A percentile compares a stretch with the other conserved stretches of the same genome.
Evolutionary conservation across 176 grass and related monocot species (phyloP).

Genomic region (Carex myosuroides): DNA sequence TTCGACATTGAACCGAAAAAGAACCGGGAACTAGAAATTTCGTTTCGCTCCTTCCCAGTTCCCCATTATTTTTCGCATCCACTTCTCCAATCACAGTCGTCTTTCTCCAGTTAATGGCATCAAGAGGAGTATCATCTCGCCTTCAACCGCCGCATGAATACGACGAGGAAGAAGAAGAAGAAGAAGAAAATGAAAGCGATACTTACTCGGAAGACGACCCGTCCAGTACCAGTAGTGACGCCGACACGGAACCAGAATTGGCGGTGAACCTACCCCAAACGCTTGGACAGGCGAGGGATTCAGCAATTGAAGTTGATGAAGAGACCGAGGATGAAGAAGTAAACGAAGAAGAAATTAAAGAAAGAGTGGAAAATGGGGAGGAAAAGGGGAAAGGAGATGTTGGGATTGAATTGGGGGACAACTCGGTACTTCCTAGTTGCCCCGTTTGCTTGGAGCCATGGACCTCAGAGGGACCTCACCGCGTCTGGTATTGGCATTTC

Average conservation of each 20-base stretch:
- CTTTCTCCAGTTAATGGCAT: neutral
- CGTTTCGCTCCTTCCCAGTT: neutral
- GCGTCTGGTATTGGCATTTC: slow-evolving; percentile 47
- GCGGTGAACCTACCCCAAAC: neutral
- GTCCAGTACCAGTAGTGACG: neutral
- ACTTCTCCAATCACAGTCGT: neutral
- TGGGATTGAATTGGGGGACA: slow-evolving; percentile 14
- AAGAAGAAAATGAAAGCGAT: neutral
- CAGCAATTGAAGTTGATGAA: neutral
- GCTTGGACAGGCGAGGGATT: no score
- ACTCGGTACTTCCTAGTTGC: slow-evolving; percentile 38
- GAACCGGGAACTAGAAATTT: neutral
- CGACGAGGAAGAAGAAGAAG: neutral
- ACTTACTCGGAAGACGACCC: neutral
- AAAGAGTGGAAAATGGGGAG: slow-evolving; percentile 16
- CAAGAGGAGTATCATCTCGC: neutral
- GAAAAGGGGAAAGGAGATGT: neutral
- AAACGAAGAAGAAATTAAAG: slow-evolving; percentile 3
- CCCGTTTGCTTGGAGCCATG: slow-evolving; percentile 64
- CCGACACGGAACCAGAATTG: neutral
- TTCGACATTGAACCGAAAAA: neutral
- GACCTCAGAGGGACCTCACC: slow-evolving; percentile 65
- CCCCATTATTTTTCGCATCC: neutral
- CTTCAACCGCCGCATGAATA: slow-evolving; percentile 3
- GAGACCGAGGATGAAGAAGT: slow-evolving; percentile 17